Evolutionary conservation across 2,329 filamentous ascomycete genomes (phyloP), one percentile per base, ranked within the genome.

Genomic region (Trichophyton schoenleinii): DNA sequence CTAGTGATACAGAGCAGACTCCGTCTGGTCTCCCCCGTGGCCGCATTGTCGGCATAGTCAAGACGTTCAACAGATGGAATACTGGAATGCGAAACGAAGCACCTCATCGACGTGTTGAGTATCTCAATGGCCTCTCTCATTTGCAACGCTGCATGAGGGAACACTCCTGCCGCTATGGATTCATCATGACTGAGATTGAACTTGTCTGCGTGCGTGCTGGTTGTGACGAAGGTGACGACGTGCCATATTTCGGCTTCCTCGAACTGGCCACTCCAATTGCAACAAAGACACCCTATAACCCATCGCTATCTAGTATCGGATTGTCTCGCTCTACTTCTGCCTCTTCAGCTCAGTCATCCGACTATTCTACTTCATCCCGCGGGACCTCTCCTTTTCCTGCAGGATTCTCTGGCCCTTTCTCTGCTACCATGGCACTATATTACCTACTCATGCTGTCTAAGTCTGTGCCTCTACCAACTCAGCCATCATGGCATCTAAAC

Each of bases 171-270:
- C 86, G 92, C 63, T 97, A 96, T 73, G 92, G 92, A 60, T 97
- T 96, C 79, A 92, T 97, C 73, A 85, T 96, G 70, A 96, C 90
- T 0, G 92, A 96, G 76, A 96, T 96, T 68, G 92, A 97, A 76
- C 85, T 96, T 7, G 86, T 96, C 44, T 85, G 94, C 67, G 90
- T 96, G 0, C 89, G 91, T 68, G 89, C 88, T 66, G 91, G 91
- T 59, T 78, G 75, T 61, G 76, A 83, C 72, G 67, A 86, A 81
- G 69, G 69, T 31, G 76, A 77, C 55, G 76, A 80, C 46, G 84
- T 85, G 0, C 91, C 91, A 0, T 85, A 90, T 71, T 96, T 96
- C 70, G 91, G 92, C n/a, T 89, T 86, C 73, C 79, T 96, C 3
- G 91, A 97, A 73, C 81, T 95, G 31, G 78, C 81, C 0, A 70